Conservation (phyloP, 768 basidiomycete species). For the Tylopilus sp. region DNA sequence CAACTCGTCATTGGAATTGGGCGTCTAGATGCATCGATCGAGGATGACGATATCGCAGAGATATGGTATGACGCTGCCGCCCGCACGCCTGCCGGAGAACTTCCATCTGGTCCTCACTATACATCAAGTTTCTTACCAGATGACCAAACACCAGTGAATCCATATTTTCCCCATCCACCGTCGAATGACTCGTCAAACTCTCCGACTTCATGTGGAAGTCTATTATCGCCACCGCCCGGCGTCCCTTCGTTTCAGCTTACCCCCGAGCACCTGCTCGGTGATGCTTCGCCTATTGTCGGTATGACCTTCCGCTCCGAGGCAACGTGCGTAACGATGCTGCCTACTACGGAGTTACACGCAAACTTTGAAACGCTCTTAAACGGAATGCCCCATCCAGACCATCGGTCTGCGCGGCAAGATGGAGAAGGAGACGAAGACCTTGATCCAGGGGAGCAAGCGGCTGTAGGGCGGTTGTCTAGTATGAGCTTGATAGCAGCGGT, state of each 20-base stretch:
- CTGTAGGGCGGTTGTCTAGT: constrained; percentile 81
- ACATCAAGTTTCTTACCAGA: constrained; percentile 6
- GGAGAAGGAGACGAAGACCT: constrained; percentile 38
- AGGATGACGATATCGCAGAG: constrained; percentile 36
- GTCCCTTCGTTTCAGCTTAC: constrained; percentile 16
- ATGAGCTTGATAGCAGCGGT: constrained; percentile 93
- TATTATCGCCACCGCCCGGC: constrained; percentile 8
- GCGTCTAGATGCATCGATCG: constrained; percentile 47
- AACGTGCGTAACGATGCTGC: constrained; percentile 2
- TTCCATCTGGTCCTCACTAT: constrained; percentile 16
- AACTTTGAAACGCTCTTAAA: constrained; percentile 10
- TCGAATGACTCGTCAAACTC: constrained; percentile 29
- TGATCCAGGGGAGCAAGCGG: constrained; percentile 62
- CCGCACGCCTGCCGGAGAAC: constrained; percentile 30
- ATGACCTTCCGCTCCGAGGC: constrained; percentile 17
- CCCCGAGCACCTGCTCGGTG: constrained; percentile 12
- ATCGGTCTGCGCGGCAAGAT: constrained; percentile 13
- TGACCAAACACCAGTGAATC: constrained; percentile 34
- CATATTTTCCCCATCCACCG: constrained; percentile 51
- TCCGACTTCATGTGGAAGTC: constrained; percentile 17
- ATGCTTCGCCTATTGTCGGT: constrained; percentile 12
- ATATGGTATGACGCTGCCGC: constrained; percentile 32
- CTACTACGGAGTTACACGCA: constrained; percentile 3
- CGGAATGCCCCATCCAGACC: constrained; percentile 17
- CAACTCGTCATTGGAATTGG: constrained; percentile 92